Percentiles rank a stretch among this genome's conserved stretches.
These are phyloP conservation scores for Allomyces macrogynus DNA, from an alignment of 192 early-diverging fungal species.

Conservation along the genomic window DNA sequence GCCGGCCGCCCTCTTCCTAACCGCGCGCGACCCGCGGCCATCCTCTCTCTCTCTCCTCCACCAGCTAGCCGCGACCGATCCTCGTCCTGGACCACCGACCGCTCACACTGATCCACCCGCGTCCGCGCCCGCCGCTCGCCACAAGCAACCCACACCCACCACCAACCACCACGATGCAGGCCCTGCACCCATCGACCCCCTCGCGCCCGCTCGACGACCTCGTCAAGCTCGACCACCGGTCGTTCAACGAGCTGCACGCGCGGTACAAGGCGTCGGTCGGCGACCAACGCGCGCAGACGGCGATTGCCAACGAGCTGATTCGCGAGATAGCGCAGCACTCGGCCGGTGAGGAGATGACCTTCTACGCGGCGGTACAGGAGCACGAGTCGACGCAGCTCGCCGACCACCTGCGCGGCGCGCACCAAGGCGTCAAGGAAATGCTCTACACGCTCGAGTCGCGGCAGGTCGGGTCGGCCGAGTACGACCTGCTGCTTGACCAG, in stretches of 20 bases:
- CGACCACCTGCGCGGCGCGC: conserved; percentile 5
- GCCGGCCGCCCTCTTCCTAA: no score
- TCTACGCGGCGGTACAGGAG: conserved; percentile 6
- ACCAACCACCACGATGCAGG: no score
- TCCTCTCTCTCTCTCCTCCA: no score
- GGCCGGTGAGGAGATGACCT: conserved; percentile 6
- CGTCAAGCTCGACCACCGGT: background rate
- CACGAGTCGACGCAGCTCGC: conserved; percentile 5
- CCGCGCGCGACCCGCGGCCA: no score
- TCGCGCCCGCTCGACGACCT: background rate
- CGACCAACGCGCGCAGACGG: background rate
- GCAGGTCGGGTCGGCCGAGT: conserved; percentile 1
- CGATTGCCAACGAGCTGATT: conserved; percentile 6
- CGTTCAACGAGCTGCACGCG: background rate
- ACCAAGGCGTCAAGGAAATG: conserved; percentile 7
- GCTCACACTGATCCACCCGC: no score
- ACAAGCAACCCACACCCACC: no score
- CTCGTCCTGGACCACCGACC: no score
- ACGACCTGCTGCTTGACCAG: conserved; percentile 4
- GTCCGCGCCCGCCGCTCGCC: no score
- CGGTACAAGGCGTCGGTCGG: background rate
- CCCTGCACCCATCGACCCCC: no score
- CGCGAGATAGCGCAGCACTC: conserved; percentile 10
- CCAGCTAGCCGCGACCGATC: no score
- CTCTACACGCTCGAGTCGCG: conserved; percentile 4